A percentile compares a stretch with the other conserved stretches of the same genome.
phyloP scores from a whole-genome alignment of 2,329 filamentous ascomycete species.

The Shiraia sp. region DNA sequence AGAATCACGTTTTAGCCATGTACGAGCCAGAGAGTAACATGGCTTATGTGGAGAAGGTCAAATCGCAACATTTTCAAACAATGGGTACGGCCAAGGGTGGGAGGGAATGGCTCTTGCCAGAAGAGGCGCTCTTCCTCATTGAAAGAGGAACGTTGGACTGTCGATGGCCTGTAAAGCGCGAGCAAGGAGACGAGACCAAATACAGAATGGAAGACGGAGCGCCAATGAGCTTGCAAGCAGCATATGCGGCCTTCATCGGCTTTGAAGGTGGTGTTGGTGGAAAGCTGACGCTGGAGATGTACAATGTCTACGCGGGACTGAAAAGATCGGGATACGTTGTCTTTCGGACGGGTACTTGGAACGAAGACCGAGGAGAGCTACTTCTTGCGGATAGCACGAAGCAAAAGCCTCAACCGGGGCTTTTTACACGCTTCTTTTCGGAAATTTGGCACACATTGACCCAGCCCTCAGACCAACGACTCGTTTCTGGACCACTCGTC shows the following conservation, averaged over 20 bases:
- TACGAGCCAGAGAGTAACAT: constrained; percentile 69
- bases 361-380: constrained; percentile 30
- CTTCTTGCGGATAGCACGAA: constrained; percentile 7
- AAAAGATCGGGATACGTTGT: constrained; percentile 83
- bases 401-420: constrained; percentile 13
- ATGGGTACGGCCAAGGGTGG: constrained; percentile 63
- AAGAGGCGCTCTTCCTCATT: constrained; percentile 87
- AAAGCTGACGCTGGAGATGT: constrained; percentile 72
- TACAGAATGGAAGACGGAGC: constrained; percentile 60
- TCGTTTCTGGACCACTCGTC: constrained; percentile 54
- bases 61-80: constrained; percentile 72
- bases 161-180: constrained; percentile 68
- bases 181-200: constrained; percentile 30
- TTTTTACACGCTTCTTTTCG: constrained; percentile 42
- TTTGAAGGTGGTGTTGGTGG: constrained; percentile 58
- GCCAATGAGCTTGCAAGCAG: constrained; percentile 89
- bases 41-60: constrained; percentile 70
- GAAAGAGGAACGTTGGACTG: constrained; percentile 87
- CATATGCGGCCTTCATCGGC: constrained; percentile 83
- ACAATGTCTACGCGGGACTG: constrained; percentile 84
- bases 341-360: constrained; percentile 65
- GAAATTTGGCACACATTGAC: constrained; percentile 40
- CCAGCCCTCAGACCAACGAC: constrained; percentile 20
- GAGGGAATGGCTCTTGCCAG: constrained; percentile 81
- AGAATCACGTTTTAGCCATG: constrained; percentile 68